These are phyloP conservation scores for Pezicula rhizophila DNA, from an alignment of 2,329 filamentous ascomycete genomes.

Conservation along the genomic window DNA sequence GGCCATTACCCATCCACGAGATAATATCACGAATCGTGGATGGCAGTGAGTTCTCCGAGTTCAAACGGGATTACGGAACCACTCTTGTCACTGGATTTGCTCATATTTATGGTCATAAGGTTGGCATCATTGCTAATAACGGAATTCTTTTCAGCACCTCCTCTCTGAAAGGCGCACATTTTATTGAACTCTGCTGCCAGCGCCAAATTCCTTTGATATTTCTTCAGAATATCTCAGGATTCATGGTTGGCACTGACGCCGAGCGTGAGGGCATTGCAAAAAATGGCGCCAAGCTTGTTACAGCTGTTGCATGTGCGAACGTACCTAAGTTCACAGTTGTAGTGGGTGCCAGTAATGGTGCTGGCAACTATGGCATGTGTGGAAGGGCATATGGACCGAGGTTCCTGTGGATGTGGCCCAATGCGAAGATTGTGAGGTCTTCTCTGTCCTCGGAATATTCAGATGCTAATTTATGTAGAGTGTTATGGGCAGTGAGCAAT, in stretches of 20 bases:
- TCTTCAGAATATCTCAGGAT: constrained; percentile 93
- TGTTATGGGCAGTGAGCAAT: constrained; percentile 93
- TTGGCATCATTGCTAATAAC: constrained; percentile 93
- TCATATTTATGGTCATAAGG: constrained; percentile 79
- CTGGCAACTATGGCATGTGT: constrained; percentile 98
- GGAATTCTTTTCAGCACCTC: constrained; percentile 89
- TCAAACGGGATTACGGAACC: constrained; percentile 85
- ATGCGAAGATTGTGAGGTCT: constrained; percentile 62
- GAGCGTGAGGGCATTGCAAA: constrained; percentile 96
- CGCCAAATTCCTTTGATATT: constrained; percentile 86
- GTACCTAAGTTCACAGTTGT: constrained; percentile 97
- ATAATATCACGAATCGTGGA: constrained; percentile 92
- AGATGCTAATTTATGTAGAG: constrained; percentile 34
- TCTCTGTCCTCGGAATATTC: not conserved
- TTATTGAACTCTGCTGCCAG: constrained; percentile 90
- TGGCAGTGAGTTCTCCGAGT: constrained; percentile 83
- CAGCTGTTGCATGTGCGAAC: constrained; percentile 86
- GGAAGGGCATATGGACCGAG: constrained; percentile 87
- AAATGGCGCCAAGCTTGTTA: constrained; percentile 95
- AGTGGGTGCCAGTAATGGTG: constrained; percentile 86
- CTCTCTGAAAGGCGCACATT: constrained; percentile 90
- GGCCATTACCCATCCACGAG: constrained; percentile 79
- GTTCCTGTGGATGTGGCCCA: constrained; percentile 96
- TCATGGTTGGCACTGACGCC: constrained; percentile 93
- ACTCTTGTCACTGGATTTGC: constrained; percentile 92